Evolutionary conservation across 2,329 filamentous ascomycete genomes (phyloP), one percentile per base, ranked within the genome.

Genomic region (Trichophyton equinum): DNA sequence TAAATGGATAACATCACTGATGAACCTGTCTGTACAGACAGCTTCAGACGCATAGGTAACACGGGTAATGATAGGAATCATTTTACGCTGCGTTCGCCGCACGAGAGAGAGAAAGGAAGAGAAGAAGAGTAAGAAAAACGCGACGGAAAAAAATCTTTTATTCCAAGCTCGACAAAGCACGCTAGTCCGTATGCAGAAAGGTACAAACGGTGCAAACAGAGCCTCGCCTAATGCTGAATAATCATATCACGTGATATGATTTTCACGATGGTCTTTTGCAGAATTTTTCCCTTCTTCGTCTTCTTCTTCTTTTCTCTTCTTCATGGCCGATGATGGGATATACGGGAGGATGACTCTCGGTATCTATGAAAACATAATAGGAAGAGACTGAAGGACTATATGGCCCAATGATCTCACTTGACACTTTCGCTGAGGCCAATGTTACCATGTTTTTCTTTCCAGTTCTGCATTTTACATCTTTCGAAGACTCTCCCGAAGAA

Each of bases 41-140:
- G 70, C 67, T 72, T 72, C 78, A 78, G 73, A 76, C 76, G 85
- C 79, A 80, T 82, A 85, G 87, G 87, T 86, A 91, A 91, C 86
- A 88, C 84, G 86, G 86, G 83, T 82, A 82, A 44, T 40, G 36
- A 59, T 59, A 82, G 7, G 78, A 76, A 55, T 55, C 51, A 55
- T 78, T 80, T 77, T 73, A 76, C 77, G 82, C 85, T 80, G 83
- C 85, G 84, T 84, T 42, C 85, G 86, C 87, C 87, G 87, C 87
- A 91, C 86, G 79, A 89, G 81, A 84, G 82, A 81, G 77, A 77
- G 79, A 82, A 83, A 76, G 27, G 74, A 70, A 76, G 76, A 77
- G 74, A 74, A 71, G 74, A 66, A 59, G 13, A 65, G 65, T 69
- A 64, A 62, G 27, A 57, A 62, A 59, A 60, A 53, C n/a, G 27